Base-by-base conservation (phyloP, 2,329 filamentous ascomycete species). In the Microcyclospora pomicola region DNA sequence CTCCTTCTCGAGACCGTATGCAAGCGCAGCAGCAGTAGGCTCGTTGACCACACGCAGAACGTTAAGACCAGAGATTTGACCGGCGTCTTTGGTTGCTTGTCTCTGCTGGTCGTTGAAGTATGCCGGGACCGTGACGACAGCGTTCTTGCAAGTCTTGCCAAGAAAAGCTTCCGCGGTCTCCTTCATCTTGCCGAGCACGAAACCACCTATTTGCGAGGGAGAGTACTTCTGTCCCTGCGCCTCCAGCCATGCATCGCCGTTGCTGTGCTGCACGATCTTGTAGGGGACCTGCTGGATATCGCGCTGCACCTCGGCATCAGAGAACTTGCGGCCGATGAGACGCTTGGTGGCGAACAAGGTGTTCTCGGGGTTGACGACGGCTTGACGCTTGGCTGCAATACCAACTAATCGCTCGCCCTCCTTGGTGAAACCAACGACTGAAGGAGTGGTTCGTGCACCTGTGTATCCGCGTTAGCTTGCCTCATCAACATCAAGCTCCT, bases 61-160 rank as follows among this genome's bases (percentile, higher is more conserved):
- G 64, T 95, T 94, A 39, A 96, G 76, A 61, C 88, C 88, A 55
- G 88, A 76, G 56, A 96, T 96, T 65, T 93, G 84, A 68, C 88
- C 88, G 49, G 88, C 88, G 61, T 96, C 87, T 77, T 95, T 96
- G 67, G 87, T 96, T 53, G 86, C 86, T 69, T 95, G 88, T 69
- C 87, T 83, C 71, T 96, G 87, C 43, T 84, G 87, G 67, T 96
- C 87, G 68, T 96, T 96, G 77, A 96, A 96, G 75, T 96, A 96
- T 55, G 87, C 87, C 47, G 87, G 87, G 29, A 95, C 87, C 44
- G 88, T 96, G 53, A 96, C 88, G 44, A 96, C 88, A 54, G 86
- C 88, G 61, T 96, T 94, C 76, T 93, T 91, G 58, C 93, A 69
- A 43, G 77, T 76, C 72, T 86, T 93, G 67, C 82, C 77, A 49